Evolutionary conservation across 2,329 filamentous ascomycete genomes (phyloP), one percentile per base, ranked within the genome.

Genomic region (Pseudofabraea citricarpa): DNA sequence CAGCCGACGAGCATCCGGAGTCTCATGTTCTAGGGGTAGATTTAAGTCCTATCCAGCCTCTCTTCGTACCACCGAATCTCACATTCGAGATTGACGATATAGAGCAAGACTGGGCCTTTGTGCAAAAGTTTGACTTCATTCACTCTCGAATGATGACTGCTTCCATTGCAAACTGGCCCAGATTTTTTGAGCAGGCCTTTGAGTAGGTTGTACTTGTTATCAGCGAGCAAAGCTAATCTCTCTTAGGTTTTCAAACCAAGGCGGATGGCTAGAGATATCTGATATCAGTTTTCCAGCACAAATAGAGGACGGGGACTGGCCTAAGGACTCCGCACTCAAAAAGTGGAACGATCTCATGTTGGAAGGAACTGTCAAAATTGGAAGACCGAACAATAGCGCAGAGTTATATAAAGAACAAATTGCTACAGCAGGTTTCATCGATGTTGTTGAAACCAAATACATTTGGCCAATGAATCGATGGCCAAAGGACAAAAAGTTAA

Each of bases 111-210:
- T 82, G 77, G 77, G 60, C 75, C 13, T 70, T 76, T 47, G 68
- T 69, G 3, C 56, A 75, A 43, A 68, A 74, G 42, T 81, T 81
- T 44, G 77, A 81, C 56, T 79, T 78, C 47, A 71, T 82, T 38
- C 75, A 81, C 53, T 69, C 73, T 15, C 69, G 79, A 9, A 44
- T 49, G 26, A 42, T 56, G 23, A 32, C 42, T 7, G 24, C 36
- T 27, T 40, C 40, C n/a, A 36, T 53, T 32, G 36, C 41, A 8
- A 36, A 51, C 27, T 49, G 48, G 43, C 38, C 35, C 20, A 40
- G 36, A 15, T 45, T 47, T 20, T 48, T 50, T 29, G 38, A 42
- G 18, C 36, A 36, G 43, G 13, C 40, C 16, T 46, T 29, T 23
- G 7, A 41, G 23, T 47, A 26, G 36, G 32, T 13, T 33, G 3